Evolutionary conservation across 2,329 filamentous ascomycete genomes (phyloP), one percentile per base, ranked within the genome.

Genomic region (Colletotrichum navitas): DNA sequence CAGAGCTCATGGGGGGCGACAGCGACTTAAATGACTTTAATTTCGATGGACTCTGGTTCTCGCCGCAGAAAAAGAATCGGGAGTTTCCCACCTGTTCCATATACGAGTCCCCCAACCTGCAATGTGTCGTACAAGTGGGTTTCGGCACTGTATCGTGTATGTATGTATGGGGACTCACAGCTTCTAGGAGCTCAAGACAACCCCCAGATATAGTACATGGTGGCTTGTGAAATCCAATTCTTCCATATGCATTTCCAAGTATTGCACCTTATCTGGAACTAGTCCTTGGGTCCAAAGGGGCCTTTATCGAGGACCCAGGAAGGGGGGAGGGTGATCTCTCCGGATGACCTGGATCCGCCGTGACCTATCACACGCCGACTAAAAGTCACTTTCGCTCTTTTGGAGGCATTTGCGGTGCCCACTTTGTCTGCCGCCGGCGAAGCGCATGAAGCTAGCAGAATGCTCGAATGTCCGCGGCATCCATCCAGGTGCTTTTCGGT

Each of bases 261-360:
- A 47, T 26, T 5, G 34, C 51, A 68, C 68, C 63, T 16, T 71
- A 71, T 62, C 16, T 52, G 68, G 47, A 34, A 71, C 68, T 52
- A 8, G 12, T 45, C 47, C 47, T 54, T 24, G n/a, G 3, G 10
- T 24, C 43, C 61, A 41, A 49, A 52, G 26, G 26, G 41, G n/a
- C 10, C 24, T 21, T 54, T 26, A 10, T 45, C 66, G 16, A 49
- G 41, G 51, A 34, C 59, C 67, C 62, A 70, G 55, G 55, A 55
- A 51, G 56, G 45, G 54, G 21, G 43, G n/a, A n/a, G 11, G 66
- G 43, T 34, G 43, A 14, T 21, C 18, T 36, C 59, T 41, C 56
- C 66, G 66, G 70, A 66, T 56, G 34, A 39, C 61, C 60, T 72
- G 61, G 55, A 71, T 72, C 66, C 70, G 70, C 56, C 52, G 47